Evolutionary conservation across 768 basidiomycete species (phyloP).

Genomic region (Lactifluus pinguis): DNA sequence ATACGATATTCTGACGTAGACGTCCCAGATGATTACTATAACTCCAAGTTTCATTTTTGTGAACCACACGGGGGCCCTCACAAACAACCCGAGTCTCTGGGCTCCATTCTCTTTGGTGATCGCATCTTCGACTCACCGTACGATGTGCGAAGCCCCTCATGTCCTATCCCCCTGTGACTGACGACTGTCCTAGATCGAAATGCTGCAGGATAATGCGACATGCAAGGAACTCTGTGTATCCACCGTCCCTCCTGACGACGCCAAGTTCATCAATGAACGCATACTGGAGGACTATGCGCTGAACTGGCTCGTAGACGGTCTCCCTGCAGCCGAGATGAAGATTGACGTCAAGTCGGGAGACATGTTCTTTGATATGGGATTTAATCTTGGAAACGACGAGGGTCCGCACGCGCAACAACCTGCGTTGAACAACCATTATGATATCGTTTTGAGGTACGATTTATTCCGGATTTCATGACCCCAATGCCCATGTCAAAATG

Average conservation of each 20-base stretch:
- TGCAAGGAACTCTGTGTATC: constrained; percentile 68
- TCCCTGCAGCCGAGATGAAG: constrained; percentile 93
- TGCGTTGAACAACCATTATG: constrained; percentile 87
- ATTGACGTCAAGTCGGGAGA: constrained; percentile 70
- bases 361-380: constrained; percentile 87
- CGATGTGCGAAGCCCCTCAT: constrained; percentile 44
- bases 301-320: constrained; percentile 91
- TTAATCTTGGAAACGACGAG: constrained; percentile 78
- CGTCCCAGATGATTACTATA: constrained; percentile 81
- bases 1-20: not conserved
- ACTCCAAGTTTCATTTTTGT: constrained; percentile 81
- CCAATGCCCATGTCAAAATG: not conserved
- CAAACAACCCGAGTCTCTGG: constrained; percentile 76
- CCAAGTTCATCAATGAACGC: constrained; percentile 84
- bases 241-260: constrained; percentile 57
- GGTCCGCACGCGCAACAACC: constrained; percentile 48
- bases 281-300: constrained; percentile 88
- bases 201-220: constrained; percentile 66
- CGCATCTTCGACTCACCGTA: constrained; percentile 88
- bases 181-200: constrained; percentile 48
- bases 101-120: constrained; percentile 95
- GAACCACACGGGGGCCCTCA: constrained; percentile 62
- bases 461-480: not conserved
- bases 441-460: constrained; percentile 64
- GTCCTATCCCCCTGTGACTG: constrained; percentile 4